Conservation (phyloP, 345 rosid species). For the Populus euphratica region DNA sequence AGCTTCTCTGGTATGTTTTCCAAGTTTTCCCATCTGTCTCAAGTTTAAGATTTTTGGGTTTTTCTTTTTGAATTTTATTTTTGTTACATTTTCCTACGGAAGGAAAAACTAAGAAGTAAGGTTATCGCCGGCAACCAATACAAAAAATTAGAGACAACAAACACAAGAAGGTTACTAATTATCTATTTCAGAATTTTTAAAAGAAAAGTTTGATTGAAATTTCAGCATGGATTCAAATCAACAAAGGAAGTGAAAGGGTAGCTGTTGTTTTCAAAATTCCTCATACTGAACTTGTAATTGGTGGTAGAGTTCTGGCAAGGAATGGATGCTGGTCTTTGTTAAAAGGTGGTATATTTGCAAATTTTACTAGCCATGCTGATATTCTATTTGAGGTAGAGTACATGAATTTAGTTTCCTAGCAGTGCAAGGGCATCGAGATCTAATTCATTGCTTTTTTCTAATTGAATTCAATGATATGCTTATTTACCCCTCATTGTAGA, state of each 20-base stretch:
- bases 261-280: slow-evolving; percentile 37
- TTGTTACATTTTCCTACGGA: no score
- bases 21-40: not conserved
- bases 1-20: slow-evolving; percentile 51
- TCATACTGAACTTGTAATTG: slow-evolving; percentile 35
- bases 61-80: no score
- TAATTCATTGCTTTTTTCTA: not conserved
- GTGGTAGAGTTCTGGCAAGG: slow-evolving; percentile 47
- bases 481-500: slow-evolving; percentile 28
- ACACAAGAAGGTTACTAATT: no score
- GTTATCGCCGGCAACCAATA: no score
- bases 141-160: no score
- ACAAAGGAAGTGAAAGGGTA: slow-evolving; percentile 39
- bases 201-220: not conserved
- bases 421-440: not conserved
- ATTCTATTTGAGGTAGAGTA: slow-evolving; percentile 49
- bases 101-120: no score
- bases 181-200: not conserved
- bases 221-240: slow-evolving; percentile 66
- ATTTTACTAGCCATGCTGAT: slow-evolving; percentile 45
- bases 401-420: not conserved
- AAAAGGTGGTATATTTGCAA: slow-evolving; percentile 63
- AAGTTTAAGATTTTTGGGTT: no score
- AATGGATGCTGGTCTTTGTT: slow-evolving; percentile 77
- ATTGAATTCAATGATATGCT: not conserved